These are phyloP conservation scores for Suhomyces xylopsoci DNA, from an alignment of 805 yeast genomes.

Conservation along the genomic window DNA sequence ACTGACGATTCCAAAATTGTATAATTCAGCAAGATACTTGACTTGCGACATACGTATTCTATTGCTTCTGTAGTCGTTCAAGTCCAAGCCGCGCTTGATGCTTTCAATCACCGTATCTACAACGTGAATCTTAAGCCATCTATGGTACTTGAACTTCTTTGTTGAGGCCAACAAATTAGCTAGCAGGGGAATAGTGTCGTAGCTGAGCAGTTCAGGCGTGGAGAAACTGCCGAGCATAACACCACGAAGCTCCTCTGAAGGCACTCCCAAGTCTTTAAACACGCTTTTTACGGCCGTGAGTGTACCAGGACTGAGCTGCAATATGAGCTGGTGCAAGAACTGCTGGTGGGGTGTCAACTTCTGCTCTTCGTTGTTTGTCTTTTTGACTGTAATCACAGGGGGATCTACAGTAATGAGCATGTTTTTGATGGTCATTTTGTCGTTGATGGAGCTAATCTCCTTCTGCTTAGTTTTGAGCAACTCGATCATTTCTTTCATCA, in stretches of 20 bases:
- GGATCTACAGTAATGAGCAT: conserved; percentile 56
- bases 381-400: conserved; percentile 27
- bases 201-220: conserved; percentile 59
- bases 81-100: conserved; percentile 64
- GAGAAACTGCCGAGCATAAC: conserved; percentile 44
- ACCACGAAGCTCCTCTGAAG: conserved; percentile 31
- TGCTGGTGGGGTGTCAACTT: conserved; percentile 3
- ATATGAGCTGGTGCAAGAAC: conserved; percentile 47
- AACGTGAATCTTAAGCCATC: conserved; percentile 41
- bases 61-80: conserved; percentile 55
- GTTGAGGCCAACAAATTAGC: conserved; percentile 41
- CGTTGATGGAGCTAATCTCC: conserved; percentile 46
- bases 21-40: conserved; percentile 57
- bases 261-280: conserved; percentile 47
- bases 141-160: conserved; percentile 25
- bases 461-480: conserved; percentile 50
- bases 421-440: conserved; percentile 57
- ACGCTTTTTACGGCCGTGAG: conserved; percentile 17
- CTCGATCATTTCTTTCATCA: conserved; percentile 63
- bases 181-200: conserved; percentile 50
- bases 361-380: conserved; percentile 17
- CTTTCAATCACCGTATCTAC: conserved; percentile 66
- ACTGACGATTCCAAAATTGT: conserved; percentile 45
- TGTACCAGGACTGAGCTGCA: conserved; percentile 44
- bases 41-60: conserved; percentile 61